Evolutionary conservation across 2,329 filamentous ascomycete genomes (phyloP).

Genomic region (Trichophyton simii): DNA sequence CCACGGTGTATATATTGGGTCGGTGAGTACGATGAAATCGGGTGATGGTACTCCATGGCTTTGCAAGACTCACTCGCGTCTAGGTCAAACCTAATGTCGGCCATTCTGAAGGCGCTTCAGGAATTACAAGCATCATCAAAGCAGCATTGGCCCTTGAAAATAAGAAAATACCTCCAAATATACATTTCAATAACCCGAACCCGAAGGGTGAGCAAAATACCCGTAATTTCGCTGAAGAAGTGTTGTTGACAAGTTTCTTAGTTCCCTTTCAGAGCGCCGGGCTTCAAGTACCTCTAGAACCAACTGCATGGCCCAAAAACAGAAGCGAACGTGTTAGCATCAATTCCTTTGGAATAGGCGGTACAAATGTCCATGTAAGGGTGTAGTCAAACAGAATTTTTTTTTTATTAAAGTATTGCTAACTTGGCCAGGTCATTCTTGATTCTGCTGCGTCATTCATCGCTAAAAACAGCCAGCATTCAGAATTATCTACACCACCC

Average conservation of each 20-base stretch:
- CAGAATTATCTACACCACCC: neutral
- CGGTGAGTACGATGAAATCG: neutral
- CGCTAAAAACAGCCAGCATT: neutral
- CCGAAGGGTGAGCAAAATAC: neutral
- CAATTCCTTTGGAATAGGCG: constrained; percentile 16
- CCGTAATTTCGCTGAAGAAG: too few relatives aligned
- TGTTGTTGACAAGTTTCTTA: neutral
- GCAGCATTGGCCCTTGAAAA: constrained; percentile 19
- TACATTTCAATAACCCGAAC: constrained; percentile 2
- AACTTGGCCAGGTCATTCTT: neutral
- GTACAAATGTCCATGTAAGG: constrained; percentile 10
- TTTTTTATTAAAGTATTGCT: neutral
- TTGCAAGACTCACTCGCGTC: neutral
- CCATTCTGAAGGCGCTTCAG: constrained; percentile 20
- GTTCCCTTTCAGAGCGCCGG: neutral
- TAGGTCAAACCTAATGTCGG: constrained; percentile 22
- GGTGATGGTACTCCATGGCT: neutral
- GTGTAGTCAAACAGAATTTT: too few relatives aligned
- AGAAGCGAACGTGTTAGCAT: constrained; percentile 10
- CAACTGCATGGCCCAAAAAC: constrained; percentile 18
- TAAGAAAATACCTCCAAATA: constrained; percentile 19
- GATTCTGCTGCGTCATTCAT: neutral
- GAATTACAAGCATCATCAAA: constrained; percentile 21
- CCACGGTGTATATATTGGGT: neutral
- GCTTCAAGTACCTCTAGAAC: constrained; percentile 8